Evolutionary conservation across 352 stramenopile species (phyloP), one percentile per base, ranked within the genome.

Genomic region (Lagenidium sp.): DNA sequence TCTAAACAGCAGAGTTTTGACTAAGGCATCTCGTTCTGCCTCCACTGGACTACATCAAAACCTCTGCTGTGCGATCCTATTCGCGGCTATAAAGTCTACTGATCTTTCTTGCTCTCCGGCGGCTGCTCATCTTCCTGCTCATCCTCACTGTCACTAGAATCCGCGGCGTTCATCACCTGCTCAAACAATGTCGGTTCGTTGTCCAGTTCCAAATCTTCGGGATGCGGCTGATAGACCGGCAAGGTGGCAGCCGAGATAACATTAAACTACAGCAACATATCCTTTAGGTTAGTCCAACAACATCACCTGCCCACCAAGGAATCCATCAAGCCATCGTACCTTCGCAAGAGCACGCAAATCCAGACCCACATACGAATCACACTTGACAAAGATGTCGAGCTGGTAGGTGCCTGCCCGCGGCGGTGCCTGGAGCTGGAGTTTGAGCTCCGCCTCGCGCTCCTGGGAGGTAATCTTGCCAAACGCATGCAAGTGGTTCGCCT

Each of bases 171-270:
- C 78, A 93, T 94, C 42, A 94, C 96, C 66, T 99, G 94, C 68
- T 99, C 96, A 60, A 99, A 99, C 50, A 99, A 69, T 28, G 96
- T 99, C 16, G 97, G 95, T 63, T 99, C 97, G 55, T 99, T 98
- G 77, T 99, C 96, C 62, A 99, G 82, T 57, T 98, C 94, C 52
- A 98, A 71, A 77, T 99, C 97, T 47, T 99, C 97, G 35, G 93
- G 93, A 59, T 99, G 97, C 22, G 97, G 70, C 63, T 97, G 78
- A 68, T 96, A 98, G 54, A 98, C 87, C 11, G 95, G 96, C 34
- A 99, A 70, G 21, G 68, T 64, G 5, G 86, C 69, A 45, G 96
- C 90, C 44, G 96, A 72, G 37, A 97, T 65, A 13, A 98, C 95
- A 28, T 86, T 94, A 50, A 99, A 97, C 55, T 95, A 45, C 11